Evolutionary conservation across 352 stramenopile species (phyloP).

Genomic region (Globisporangium heterothallicum): DNA sequence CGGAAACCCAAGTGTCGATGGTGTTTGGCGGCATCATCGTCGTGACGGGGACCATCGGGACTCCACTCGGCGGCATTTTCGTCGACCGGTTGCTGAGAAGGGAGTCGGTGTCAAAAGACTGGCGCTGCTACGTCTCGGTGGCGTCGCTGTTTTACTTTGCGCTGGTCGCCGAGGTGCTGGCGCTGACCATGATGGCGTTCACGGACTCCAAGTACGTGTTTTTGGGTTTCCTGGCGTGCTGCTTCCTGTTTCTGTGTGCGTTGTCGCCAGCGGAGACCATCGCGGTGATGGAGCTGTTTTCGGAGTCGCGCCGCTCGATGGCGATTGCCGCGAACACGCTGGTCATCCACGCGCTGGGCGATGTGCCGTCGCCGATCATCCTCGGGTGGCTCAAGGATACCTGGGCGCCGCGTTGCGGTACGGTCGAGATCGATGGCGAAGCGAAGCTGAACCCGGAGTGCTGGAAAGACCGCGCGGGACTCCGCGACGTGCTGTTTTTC

Average conservation of each 20-base stretch:
- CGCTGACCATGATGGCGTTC: conserved; percentile 57
- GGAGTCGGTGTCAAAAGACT: conserved; percentile 21
- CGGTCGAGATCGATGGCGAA: conserved; percentile 53
- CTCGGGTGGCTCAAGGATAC: conserved; percentile 91
- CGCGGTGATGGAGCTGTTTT: conserved; percentile 87
- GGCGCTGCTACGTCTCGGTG: conserved; percentile 50
- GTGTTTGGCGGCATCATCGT: conserved; percentile 85
- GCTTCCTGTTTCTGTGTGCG: conserved; percentile 73
- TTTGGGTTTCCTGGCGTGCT: conserved; percentile 60
- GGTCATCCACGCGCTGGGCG: conserved; percentile 89
- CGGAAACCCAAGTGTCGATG: conserved; percentile 76
- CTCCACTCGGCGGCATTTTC: conserved; percentile 79
- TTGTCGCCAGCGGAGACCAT: conserved; percentile 79
- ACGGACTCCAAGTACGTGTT: conserved; percentile 48
- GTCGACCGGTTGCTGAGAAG: conserved; percentile 48
- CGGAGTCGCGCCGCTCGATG: conserved; percentile 82
- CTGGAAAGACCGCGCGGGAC: conserved; percentile 44
- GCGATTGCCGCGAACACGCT: conserved; percentile 89
- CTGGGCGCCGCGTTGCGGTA: conserved; percentile 86
- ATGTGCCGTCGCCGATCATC: conserved; percentile 93
- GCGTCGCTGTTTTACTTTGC: conserved; percentile 72
- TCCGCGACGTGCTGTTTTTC: conserved; percentile 71
- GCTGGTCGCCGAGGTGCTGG: conserved; percentile 41
- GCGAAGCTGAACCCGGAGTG: conserved; percentile 64
- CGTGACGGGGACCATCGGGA: conserved; percentile 84